Evolutionary conservation across 495 filamentous ascomycete species (phyloP).

Genomic region (Penicillium bialowiezense): DNA sequence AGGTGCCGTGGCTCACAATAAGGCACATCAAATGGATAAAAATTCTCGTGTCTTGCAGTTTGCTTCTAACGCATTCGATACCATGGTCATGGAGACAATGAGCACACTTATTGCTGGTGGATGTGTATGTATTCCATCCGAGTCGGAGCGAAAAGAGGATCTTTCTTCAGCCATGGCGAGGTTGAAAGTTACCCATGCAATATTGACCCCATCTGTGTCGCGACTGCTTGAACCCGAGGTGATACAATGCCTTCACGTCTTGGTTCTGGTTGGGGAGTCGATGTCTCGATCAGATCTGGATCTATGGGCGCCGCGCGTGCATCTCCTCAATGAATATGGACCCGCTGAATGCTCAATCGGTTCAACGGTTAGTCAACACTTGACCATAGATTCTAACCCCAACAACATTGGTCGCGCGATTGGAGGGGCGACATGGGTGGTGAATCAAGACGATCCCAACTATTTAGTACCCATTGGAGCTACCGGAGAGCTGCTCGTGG

Average conservation of each 20-base stretch:
- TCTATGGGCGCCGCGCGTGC: too few relatives aligned
- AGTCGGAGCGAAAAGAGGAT: neutral
- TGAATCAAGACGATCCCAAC: neutral
- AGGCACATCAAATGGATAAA: neutral
- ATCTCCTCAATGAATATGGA: too few relatives aligned
- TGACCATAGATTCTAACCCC: neutral
- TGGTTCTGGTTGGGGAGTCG: too few relatives aligned
- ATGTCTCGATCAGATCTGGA: too few relatives aligned
- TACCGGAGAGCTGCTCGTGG: neutral
- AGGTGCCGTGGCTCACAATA: neutral
- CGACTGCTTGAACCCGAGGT: too few relatives aligned
- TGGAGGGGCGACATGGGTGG: neutral
- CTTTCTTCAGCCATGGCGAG: too few relatives aligned
- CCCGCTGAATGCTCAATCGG: too few relatives aligned
- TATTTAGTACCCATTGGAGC: neutral
- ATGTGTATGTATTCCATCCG: neutral
- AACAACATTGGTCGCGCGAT: neutral
- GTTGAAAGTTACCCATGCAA: too few relatives aligned
- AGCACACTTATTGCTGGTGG: neutral
- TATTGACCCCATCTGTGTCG: too few relatives aligned
- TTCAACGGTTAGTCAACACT: too few relatives aligned
- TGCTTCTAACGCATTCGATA: neutral
- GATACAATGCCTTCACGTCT: too few relatives aligned
- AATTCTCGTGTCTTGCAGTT: neutral
- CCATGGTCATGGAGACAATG: neutral